These are phyloP conservation scores for Hansenula lynferdii DNA, from an alignment of 1,139 yeast genomes.

Conservation along the genomic window DNA sequence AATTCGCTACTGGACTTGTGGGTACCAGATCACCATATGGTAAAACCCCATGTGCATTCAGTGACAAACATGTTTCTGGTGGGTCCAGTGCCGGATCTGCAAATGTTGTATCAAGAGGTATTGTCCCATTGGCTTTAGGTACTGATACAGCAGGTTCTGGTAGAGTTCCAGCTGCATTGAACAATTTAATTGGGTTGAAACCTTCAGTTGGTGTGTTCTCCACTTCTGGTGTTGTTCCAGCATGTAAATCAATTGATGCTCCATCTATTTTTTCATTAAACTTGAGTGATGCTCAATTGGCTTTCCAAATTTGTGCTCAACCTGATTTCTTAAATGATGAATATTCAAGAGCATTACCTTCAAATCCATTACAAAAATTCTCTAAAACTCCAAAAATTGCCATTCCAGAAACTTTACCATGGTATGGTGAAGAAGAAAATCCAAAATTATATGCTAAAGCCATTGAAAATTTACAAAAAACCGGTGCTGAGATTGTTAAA, in stretches of 20 bases:
- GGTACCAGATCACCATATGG: slow-evolving; percentile 97
- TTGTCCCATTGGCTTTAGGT: slow-evolving; percentile 84
- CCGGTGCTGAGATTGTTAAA: slow-evolving; percentile 55
- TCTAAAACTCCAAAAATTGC: slow-evolving; percentile 62
- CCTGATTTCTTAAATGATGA: slow-evolving; percentile 72
- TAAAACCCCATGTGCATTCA: slow-evolving; percentile 72
- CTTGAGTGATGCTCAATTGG: slow-evolving; percentile 75
- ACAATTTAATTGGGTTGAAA: slow-evolving; percentile 85
- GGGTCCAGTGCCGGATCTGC: slow-evolving; percentile 98
- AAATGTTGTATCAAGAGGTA: slow-evolving; percentile 80
- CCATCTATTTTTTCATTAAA: slow-evolving; percentile 80
- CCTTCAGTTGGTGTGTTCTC: slow-evolving; percentile 89
- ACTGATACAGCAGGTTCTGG: slow-evolving; percentile 99
- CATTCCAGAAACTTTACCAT: slow-evolving; percentile 64
- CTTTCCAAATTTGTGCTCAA: slow-evolving; percentile 64
- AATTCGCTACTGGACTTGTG: slow-evolving; percentile 94
- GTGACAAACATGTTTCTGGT: slow-evolving; percentile 76
- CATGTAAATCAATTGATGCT: slow-evolving; percentile 91
- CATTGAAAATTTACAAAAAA: slow-evolving; percentile 45
- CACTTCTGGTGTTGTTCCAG: slow-evolving; percentile 91
- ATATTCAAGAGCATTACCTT: slow-evolving; percentile 73
- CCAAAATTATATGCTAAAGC: slow-evolving; percentile 63
- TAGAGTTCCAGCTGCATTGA: slow-evolving; percentile 94
- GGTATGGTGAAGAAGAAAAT: slow-evolving; percentile 81
- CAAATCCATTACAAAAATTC: slow-evolving; percentile 56